These are phyloP conservation scores for Funneliformis geosporum DNA, from an alignment of 192 early-diverging fungal genomes.

Conservation along the genomic window DNA sequence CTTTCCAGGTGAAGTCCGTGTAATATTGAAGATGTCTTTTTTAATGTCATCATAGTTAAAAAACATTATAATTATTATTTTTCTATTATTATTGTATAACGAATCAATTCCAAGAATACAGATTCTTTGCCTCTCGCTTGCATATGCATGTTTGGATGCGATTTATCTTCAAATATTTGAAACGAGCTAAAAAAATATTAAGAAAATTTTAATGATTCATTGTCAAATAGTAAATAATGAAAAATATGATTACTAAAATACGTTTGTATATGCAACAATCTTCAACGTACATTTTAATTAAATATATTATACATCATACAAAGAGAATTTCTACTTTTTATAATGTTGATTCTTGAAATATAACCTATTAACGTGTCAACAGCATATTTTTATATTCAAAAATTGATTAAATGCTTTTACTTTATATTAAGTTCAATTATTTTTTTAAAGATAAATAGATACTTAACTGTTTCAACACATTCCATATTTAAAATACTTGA, in stretches of 20 bases:
- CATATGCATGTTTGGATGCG: slow-evolving; percentile 83
- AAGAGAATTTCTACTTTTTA: slow-evolving; percentile 35
- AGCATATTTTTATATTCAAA: slow-evolving; percentile 39
- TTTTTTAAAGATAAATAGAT: neutral
- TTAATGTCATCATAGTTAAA: neutral
- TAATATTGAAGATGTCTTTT: slow-evolving; percentile 66
- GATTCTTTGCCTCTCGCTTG: slow-evolving; percentile 61
- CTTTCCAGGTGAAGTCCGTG: slow-evolving; percentile 58
- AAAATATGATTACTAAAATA: slow-evolving; percentile 49
- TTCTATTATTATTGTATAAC: too few species aligned
- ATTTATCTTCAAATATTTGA: slow-evolving; percentile 71
- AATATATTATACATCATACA: too few species aligned
- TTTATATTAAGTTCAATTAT: neutral
- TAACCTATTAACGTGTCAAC: slow-evolving; percentile 47
- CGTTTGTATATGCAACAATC: slow-evolving; percentile 58
- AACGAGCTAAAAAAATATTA: slow-evolving; percentile 64
- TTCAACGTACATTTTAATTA: too few species aligned
- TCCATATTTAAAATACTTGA: slow-evolving; percentile 42
- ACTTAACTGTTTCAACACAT: slow-evolving; percentile 42
- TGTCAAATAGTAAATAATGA: neutral
- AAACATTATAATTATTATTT: too few species aligned
- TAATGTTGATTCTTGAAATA: slow-evolving; percentile 35
- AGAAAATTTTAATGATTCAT: neutral
- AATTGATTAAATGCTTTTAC: neutral
- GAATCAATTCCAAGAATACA: slow-evolving; percentile 49